Evolutionary conservation across 164 flowering plant genomes (phyloP), one percentile per base, ranked within the genome.

Genomic region (Stephania cephalantha): DNA sequence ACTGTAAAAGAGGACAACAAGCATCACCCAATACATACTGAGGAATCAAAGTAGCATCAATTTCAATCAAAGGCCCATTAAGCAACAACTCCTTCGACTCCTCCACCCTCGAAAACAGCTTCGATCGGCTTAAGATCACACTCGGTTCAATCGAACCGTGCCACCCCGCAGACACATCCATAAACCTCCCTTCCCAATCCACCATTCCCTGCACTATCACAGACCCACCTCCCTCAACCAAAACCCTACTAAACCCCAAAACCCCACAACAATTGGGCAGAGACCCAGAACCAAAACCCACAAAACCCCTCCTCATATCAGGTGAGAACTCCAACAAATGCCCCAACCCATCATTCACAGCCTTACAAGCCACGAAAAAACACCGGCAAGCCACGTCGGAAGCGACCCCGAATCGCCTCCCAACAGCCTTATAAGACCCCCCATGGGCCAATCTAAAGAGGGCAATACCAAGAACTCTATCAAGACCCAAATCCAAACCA

Each of bases 121-220:
- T 86, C 15, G 88, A 81, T 55, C 83, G 85, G 8, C 74, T 81
- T 45, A 93, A 78, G 73, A 93, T 82, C 0, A 79, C 20, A 29
- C 72, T 84, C 1, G 92, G 90, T 10, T 69, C 76, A 80, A 83
- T 58, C 9, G 76, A 75, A 70, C 89, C 78, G 0, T 94, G 96
- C 96, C 96, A 93, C 5, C 98, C 98, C 35, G 96, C 94, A 0
- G 96, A 93, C 29, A 93, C 85, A 82, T 93, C 98, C 72, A 90
- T 72, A 72, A 93, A 93, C 78, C 90, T 88, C 76, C 98, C 97
- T 68, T 88, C 90, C 0, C 88, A 84, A 76, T 89, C 98, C 69
- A 93, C 97, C 83, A 90, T 83, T 42, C 86, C 94, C 76, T 90
- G 92, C 67, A 86, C 94, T 63, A 89, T 69, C 74, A 91, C n/a